phyloP scores from a whole-genome alignment of 2,329 filamentous ascomycete genomes.

The Metarhizium album region DNA sequence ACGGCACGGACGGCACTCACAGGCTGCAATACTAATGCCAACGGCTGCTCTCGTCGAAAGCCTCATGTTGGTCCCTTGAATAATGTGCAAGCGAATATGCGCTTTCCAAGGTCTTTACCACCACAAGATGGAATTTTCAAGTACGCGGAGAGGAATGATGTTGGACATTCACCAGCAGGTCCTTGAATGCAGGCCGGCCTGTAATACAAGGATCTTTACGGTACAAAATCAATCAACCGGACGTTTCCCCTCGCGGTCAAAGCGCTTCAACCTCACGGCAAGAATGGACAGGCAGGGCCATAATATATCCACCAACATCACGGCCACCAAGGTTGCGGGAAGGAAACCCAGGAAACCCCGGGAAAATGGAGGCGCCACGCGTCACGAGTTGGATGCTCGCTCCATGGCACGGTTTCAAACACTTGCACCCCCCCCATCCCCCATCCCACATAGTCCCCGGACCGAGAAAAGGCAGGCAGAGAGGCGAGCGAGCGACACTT shows the following conservation, averaged over 20 bases:
- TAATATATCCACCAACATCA: neutral
- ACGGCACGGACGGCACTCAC: constrained; percentile 6
- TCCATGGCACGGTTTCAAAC: neutral
- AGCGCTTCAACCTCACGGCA: neutral
- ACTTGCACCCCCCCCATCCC: neutral
- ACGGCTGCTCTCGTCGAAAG: constrained; percentile 3
- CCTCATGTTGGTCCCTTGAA: constrained; percentile 6
- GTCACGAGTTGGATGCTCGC: neutral
- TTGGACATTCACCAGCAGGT: no score
- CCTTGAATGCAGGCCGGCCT: neutral
- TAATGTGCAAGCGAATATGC: neutral
- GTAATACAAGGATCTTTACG: no score
- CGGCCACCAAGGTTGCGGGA: neutral
- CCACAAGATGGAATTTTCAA: no score
- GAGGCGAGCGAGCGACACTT: neutral
- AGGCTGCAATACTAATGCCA: constrained; percentile 6
- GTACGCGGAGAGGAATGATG: no score
- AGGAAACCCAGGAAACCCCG: neutral
- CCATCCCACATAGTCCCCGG: neutral
- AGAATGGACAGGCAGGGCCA: neutral
- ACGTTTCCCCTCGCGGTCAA: neutral
- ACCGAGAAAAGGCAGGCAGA: neutral
- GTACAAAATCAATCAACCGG: neutral
- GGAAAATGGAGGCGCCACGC: neutral
- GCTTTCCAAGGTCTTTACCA: neutral